These are phyloP conservation scores for Bipolaris bicolor DNA, from an alignment of 2,329 filamentous ascomycete genomes.

Conservation along the genomic window DNA sequence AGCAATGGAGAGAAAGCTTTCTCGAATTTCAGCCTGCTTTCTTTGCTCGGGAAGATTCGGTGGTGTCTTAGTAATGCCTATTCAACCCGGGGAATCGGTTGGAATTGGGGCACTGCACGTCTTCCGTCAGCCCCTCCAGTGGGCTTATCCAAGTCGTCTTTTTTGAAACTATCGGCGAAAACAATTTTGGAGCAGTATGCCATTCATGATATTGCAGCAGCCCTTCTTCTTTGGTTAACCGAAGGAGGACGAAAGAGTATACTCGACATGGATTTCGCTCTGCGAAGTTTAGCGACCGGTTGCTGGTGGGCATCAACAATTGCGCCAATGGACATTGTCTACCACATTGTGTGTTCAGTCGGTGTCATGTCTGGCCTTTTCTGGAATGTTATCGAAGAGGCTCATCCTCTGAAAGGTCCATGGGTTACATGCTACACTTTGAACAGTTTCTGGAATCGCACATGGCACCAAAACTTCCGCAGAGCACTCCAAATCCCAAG, in stretches of 20 bases:
- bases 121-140: not conserved
- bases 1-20: not conserved
- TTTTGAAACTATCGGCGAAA: not conserved
- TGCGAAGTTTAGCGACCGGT: not conserved
- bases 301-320: conserved; percentile 3
- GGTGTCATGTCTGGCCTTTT: not conserved
- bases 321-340: not conserved
- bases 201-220: not conserved
- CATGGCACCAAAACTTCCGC: conserved; percentile 2
- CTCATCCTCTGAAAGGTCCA: not conserved
- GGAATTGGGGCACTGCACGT: not conserved
- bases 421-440: not conserved
- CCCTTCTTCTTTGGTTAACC: not conserved
- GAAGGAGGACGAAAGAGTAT: not conserved
- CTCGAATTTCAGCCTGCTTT: not conserved
- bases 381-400: conserved; percentile 1
- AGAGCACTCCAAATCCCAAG: not conserved
- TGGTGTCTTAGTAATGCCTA: not conserved
- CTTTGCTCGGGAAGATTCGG: not conserved
- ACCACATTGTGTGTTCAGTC: not conserved
- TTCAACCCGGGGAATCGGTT: not conserved
- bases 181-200: not conserved
- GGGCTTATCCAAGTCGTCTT: not conserved
- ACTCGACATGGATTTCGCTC: not conserved
- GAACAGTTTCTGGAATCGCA: conserved; percentile 1